Percentiles rank a stretch among this genome's conserved stretches.
Evolutionary conservation across 1,284 basidiomycete species (phyloP).

Genomic region (Irpex lacteus): DNA sequence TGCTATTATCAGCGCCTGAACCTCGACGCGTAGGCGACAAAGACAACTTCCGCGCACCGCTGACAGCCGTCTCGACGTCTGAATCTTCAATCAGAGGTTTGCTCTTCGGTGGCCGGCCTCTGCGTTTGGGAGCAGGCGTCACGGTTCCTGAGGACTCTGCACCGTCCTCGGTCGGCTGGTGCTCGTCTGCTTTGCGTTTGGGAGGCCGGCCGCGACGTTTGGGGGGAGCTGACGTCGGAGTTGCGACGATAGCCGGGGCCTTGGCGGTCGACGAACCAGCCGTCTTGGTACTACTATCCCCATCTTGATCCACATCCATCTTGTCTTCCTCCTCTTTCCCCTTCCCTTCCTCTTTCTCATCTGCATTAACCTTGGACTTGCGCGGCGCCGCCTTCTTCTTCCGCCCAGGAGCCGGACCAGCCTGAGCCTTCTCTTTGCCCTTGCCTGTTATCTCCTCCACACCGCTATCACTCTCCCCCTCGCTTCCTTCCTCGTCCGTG

Average conservation of each 20-base stretch:
- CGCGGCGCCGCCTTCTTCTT: neutral
- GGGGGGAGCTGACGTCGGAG: slow-evolving; percentile 1
- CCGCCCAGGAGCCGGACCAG: neutral
- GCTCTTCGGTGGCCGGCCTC: slow-evolving; percentile 25
- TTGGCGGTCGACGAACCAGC: slow-evolving; percentile 14
- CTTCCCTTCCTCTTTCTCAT: slow-evolving; percentile 17
- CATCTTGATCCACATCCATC: slow-evolving; percentile 28
- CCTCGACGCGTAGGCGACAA: neutral
- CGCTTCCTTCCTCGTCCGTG: slow-evolving; percentile 28
- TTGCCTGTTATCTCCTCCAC: slow-evolving; percentile 31
- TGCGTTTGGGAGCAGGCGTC: slow-evolving; percentile 18
- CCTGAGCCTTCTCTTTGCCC: slow-evolving; percentile 18
- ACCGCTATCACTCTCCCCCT: slow-evolving; percentile 31
- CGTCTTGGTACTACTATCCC: slow-evolving; percentile 20
- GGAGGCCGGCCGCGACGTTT: slow-evolving; percentile 10
- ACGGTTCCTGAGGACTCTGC: slow-evolving; percentile 4
- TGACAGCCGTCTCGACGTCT: slow-evolving; percentile 18
- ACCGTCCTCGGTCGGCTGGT: no score
- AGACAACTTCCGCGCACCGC: neutral
- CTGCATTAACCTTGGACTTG: slow-evolving; percentile 13
- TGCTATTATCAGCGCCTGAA: no score
- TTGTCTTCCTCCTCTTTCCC: slow-evolving; percentile 21
- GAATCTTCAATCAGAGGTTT: slow-evolving; percentile 18
- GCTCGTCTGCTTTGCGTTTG: slow-evolving; percentile 17
- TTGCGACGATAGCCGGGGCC: neutral